Percentiles rank a stretch among this genome's conserved stretches.
Conservation (phyloP, 2,329 filamentous ascomycete species). For the Aspergillus bombycis region DNA sequence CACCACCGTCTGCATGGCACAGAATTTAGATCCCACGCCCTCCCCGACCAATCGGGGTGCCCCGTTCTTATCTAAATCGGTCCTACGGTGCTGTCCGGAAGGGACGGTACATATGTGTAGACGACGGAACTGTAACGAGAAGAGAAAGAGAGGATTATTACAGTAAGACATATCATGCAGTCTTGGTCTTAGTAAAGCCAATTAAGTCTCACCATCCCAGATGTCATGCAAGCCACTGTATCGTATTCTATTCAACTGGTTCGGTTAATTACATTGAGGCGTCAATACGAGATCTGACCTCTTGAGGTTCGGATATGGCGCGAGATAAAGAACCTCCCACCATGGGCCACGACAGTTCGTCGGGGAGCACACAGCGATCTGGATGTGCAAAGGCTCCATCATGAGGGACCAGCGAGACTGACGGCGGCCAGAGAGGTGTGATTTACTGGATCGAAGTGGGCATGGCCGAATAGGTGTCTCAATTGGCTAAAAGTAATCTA, state of each 20-base stretch:
- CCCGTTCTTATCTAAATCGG: background rate
- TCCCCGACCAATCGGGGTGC: background rate
- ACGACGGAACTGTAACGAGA: background rate
- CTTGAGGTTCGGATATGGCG: background rate
- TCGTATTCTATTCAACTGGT: background rate
- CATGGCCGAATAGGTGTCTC: background rate
- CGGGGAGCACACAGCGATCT: background rate
- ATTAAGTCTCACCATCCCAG: background rate
- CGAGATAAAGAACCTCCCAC: background rate
- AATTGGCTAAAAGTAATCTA: background rate
- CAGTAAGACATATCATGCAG: conserved; percentile 6
- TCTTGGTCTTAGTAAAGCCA: background rate
- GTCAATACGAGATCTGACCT: background rate
- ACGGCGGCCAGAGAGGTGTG: background rate
- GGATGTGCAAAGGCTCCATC: background rate
- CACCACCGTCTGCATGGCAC: background rate
- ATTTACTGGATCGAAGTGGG: background rate
- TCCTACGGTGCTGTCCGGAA: background rate
- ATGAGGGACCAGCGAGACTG: background rate
- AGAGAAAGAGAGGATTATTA: background rate
- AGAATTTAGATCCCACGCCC: background rate
- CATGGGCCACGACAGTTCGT: background rate
- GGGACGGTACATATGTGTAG: background rate
- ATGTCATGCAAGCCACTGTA: background rate
- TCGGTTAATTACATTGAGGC: background rate